These are phyloP conservation scores for Aspergillus clavatus DNA, from an alignment of 2,329 filamentous ascomycete genomes.

Conservation along the genomic window DNA sequence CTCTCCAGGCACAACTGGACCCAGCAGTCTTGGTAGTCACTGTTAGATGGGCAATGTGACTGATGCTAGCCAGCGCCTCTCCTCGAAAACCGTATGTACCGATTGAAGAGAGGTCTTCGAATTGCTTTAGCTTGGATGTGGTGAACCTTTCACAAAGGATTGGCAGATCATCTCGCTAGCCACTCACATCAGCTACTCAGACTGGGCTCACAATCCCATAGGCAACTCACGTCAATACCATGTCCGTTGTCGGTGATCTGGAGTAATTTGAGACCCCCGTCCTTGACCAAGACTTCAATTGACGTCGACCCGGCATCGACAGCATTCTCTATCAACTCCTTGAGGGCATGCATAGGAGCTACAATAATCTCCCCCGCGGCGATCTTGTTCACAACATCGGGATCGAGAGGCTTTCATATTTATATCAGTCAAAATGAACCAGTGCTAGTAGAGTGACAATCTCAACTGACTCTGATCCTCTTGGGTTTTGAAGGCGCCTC, in stretches of 20 bases:
- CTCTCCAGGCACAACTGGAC: conserved; percentile 84
- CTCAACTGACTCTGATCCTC: conserved; percentile 40
- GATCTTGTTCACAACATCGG: conserved; percentile 96
- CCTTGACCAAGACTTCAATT: conserved; percentile 86
- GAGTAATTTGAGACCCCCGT: conserved; percentile 87
- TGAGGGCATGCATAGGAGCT: conserved; percentile 89
- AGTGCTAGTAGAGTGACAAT: neutral
- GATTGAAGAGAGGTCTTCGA: conserved; percentile 86
- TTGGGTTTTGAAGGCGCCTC: conserved; percentile 40
- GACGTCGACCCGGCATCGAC: conserved; percentile 95
- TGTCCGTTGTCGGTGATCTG: conserved; percentile 98
- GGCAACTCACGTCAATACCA: conserved; percentile 72
- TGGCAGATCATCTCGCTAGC: conserved; percentile 77
- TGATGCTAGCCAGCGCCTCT: conserved; percentile 94
- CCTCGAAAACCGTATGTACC: conserved; percentile 97
- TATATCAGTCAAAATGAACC: conserved; percentile 12
- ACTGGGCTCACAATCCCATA: neutral
- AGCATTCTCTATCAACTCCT: conserved; percentile 94
- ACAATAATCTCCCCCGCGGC: conserved; percentile 98
- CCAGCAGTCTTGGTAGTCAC: conserved; percentile 91
- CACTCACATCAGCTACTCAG: conserved; percentile 13
- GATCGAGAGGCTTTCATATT: conserved; percentile 67
- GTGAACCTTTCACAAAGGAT: conserved; percentile 96
- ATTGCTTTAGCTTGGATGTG: conserved; percentile 88
- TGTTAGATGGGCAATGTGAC: conserved; percentile 91